Percentiles rank a stretch among this genome's conserved stretches.
Conservation (phyloP, 495 filamentous ascomycete species). For the Aspergillus funiculosus region DNA sequence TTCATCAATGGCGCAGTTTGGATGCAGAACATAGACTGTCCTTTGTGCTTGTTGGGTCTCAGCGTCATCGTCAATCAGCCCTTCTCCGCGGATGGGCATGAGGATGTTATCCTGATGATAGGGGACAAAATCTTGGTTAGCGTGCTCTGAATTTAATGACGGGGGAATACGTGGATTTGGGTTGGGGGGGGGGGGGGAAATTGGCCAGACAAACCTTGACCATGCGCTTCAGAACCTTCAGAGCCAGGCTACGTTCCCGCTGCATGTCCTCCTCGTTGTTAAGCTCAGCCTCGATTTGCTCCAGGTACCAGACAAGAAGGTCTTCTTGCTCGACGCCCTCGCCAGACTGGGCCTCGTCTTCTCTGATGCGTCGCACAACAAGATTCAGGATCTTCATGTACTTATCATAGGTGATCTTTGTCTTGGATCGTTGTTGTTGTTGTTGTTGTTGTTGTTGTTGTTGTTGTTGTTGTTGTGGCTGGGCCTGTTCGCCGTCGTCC, state of each 20-base stretch:
- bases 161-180: neutral
- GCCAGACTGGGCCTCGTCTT: constrained; percentile 63
- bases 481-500: constrained; percentile 34
- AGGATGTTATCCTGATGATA: constrained; percentile 73
- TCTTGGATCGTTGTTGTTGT: constrained; percentile 52
- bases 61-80: constrained; percentile 55
- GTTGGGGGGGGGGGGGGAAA: neutral
- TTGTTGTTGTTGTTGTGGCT: constrained; percentile 31
- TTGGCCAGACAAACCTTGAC: constrained; percentile 78
- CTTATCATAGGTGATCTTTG: constrained; percentile 92
- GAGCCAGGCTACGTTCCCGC: constrained; percentile 66
- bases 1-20: constrained; percentile 84
- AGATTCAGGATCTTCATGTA: constrained; percentile 86
- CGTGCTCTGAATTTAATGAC: constrained; percentile 16
- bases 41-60: constrained; percentile 45
- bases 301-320: constrained; percentile 85
- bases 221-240: constrained; percentile 91
- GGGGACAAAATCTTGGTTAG: no score
- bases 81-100: constrained; percentile 84
- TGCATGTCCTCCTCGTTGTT: constrained; percentile 72
- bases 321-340: constrained; percentile 87
- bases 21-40: constrained; percentile 86
- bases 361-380: constrained; percentile 74
- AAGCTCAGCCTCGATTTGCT: constrained; percentile 84
- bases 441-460: constrained; percentile 34